Evolutionary conservation across 371 early-diverging fungal genomes (phyloP), one percentile per base, ranked within the genome.

Genomic region (Mucor plumbeus): DNA sequence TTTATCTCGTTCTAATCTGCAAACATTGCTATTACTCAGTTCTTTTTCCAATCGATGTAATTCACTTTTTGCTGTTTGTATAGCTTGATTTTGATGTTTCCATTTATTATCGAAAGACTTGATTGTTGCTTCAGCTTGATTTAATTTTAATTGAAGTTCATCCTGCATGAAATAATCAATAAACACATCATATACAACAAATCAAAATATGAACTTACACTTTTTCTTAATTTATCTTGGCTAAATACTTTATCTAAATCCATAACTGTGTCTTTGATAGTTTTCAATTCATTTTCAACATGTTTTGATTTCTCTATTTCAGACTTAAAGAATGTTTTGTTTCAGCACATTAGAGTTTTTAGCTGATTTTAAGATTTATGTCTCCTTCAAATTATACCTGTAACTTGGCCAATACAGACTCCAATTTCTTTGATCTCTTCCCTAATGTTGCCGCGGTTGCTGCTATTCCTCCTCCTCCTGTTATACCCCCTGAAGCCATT

Each of bases 271-370:
- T 73, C 71, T 47, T 73, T 77, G 53, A 74, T 72, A 15, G 67
- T 50, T 36, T 59, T 64, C 26, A 81, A 53, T 40, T 81, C 79
- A 10, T 67, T 65, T 60, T 79, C 79, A 5, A 81, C 69, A 34
- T 67, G 55, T 65, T 73, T 75, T 40, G 82, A 79, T 67, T 75
- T 62, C 31, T 75, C 74, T 34, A 81, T 41, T 56, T 81, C 82
- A 15, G 53, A 50, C 78, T 76, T n/a, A n/a, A 53, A 34, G 17
- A 26, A 26, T 26, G 26, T 26, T 14, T 59, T 9, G 8, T 40
- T 19, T 21, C n/a, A 38, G 5, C 38, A 11, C 38, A 54, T 54
- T 34, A 54, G 36, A n/a, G 35, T 56, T 56, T 55, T 55, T 4
- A 35, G 34, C 36, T 31, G 31, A 13, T 50, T 33, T 34, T 55